Percentiles rank a stretch among this genome's conserved stretches.
Evolutionary conservation across 108 stramenopile genomes (phyloP).

Genomic region (Cafeteria roenbergensis): DNA sequence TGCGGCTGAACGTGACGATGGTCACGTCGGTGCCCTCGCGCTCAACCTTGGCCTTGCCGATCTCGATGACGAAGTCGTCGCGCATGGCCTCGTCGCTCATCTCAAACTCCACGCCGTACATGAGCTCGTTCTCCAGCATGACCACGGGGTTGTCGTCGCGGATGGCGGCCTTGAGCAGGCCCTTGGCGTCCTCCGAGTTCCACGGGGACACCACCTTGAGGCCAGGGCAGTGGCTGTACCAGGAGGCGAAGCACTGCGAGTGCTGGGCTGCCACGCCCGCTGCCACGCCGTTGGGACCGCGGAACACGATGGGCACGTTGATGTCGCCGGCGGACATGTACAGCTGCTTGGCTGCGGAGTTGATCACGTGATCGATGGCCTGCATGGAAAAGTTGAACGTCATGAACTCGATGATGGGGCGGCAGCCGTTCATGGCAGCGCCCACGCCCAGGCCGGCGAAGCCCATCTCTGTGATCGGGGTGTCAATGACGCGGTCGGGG

Average conservation of each 20-base stretch:
- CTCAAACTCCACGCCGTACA: slow-evolving; percentile 85
- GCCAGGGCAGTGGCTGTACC: slow-evolving; percentile 76
- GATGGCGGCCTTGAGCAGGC: slow-evolving; percentile 95
- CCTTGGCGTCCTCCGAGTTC: slow-evolving; percentile 86
- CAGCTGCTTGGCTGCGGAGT: slow-evolving; percentile 83
- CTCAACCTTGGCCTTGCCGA: slow-evolving; percentile 48
- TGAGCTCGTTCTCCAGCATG: slow-evolving; percentile 90
- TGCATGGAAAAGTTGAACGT: slow-evolving; percentile 99
- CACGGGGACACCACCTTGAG: slow-evolving; percentile 90
- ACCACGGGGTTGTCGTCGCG: slow-evolving; percentile 95
- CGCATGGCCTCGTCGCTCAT: slow-evolving; percentile 70
- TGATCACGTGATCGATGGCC: slow-evolving; percentile 96
- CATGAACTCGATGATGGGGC: slow-evolving; percentile 97
- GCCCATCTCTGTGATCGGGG: slow-evolving; percentile 98
- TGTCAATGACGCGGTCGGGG: slow-evolving; percentile 84
- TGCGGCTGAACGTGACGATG: slow-evolving; percentile 76
- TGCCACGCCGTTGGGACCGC: slow-evolving; percentile 92
- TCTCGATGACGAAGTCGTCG: slow-evolving; percentile 16
- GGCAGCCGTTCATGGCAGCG: slow-evolving; percentile 75
- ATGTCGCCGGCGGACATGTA: slow-evolving; percentile 92
- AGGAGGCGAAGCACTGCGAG: slow-evolving; percentile 95
- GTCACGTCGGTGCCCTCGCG: slow-evolving; percentile 82
- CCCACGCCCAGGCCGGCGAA: slow-evolving; percentile 90
- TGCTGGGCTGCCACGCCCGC: slow-evolving; percentile 97
- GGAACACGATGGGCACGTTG: slow-evolving; percentile 90